Conservation (phyloP, 176 grass and related monocot species). For the Triticum turgidum region DNA sequence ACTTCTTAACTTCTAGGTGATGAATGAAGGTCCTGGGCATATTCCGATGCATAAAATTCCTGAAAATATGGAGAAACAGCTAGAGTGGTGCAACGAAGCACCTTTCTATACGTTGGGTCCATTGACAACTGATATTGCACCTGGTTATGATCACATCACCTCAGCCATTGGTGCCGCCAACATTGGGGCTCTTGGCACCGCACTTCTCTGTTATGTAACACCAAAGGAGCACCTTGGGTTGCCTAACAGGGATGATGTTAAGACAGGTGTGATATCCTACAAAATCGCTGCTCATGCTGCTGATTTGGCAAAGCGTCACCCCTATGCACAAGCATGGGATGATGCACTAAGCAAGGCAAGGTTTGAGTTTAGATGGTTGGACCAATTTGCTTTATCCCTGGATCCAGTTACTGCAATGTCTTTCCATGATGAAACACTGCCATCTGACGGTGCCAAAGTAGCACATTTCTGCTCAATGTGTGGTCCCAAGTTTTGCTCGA, state of each 20-base stretch:
- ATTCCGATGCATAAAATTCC: constrained; percentile 98
- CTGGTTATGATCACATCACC: constrained; percentile 99
- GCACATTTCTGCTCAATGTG: constrained; percentile 99
- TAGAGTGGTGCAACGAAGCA: constrained; percentile 98
- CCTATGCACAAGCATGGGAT: constrained; percentile 87
- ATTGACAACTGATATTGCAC: constrained; percentile 94
- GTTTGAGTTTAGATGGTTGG: constrained; percentile 99
- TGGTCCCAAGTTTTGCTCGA: constrained; percentile 96
- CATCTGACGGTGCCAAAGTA: constrained; percentile 96
- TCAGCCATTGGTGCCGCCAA: constrained; percentile 98
- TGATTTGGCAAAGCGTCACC: constrained; percentile 96
- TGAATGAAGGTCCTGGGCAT: constrained; percentile 97
- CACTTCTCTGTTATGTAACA: constrained; percentile 98
- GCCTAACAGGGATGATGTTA: constrained; percentile 96
- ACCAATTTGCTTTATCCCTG: constrained; percentile 91
- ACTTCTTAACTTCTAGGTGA: constrained; percentile 59
- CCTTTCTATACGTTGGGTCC: constrained; percentile 97
- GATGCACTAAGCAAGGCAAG: constrained; percentile 93
- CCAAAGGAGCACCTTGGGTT: constrained; percentile 98
- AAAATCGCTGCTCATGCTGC: constrained; percentile 97
- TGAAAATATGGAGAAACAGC: constrained; percentile 95
- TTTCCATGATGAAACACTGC: constrained; percentile 96
- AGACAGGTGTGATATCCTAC: constrained; percentile 88
- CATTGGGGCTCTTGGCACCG: constrained; percentile 90
- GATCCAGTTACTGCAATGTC: constrained; percentile 96